phyloP scores from a whole-genome alignment of 805 yeast species.

The Pichia scutulata region DNA sequence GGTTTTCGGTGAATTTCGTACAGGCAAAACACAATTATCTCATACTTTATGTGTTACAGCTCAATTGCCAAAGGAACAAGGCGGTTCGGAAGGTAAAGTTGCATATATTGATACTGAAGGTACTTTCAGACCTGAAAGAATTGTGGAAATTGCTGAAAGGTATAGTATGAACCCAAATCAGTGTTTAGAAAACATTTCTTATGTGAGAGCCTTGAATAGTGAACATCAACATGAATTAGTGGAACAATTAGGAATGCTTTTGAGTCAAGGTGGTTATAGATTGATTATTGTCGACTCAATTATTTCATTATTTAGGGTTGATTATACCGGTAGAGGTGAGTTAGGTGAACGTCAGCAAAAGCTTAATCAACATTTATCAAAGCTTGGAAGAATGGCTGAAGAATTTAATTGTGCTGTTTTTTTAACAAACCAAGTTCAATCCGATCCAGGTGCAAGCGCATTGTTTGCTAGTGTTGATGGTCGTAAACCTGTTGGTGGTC shows the following conservation, averaged over 20 bases:
- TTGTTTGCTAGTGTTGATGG: constrained; percentile 77
- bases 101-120: constrained; percentile 79
- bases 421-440: constrained; percentile 71
- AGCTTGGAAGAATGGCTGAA: constrained; percentile 56
- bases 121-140: constrained; percentile 68
- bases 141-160: constrained; percentile 56
- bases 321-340: constrained; percentile 73
- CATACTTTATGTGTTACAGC: constrained; percentile 74
- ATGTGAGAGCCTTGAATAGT: constrained; percentile 57
- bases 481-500: constrained; percentile 79
- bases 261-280: constrained; percentile 60
- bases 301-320: constrained; percentile 74
- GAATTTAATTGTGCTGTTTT: constrained; percentile 74
- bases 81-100: constrained; percentile 78
- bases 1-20: constrained; percentile 73
- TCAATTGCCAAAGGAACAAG: constrained; percentile 61
- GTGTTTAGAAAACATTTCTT: constrained; percentile 60
- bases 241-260: constrained; percentile 57
- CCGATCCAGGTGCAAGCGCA: constrained; percentile 79
- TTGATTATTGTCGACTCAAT: constrained; percentile 62
- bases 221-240: constrained; percentile 73
- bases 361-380: constrained; percentile 46
- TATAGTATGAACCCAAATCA: constrained; percentile 64
- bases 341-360: constrained; percentile 70
- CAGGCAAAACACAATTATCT: constrained; percentile 77